A percentile compares a stretch with the other conserved stretches of the same genome.
Conservation (phyloP, 2,329 filamentous ascomycete genomes). For the Curvularia eragrostidis region DNA sequence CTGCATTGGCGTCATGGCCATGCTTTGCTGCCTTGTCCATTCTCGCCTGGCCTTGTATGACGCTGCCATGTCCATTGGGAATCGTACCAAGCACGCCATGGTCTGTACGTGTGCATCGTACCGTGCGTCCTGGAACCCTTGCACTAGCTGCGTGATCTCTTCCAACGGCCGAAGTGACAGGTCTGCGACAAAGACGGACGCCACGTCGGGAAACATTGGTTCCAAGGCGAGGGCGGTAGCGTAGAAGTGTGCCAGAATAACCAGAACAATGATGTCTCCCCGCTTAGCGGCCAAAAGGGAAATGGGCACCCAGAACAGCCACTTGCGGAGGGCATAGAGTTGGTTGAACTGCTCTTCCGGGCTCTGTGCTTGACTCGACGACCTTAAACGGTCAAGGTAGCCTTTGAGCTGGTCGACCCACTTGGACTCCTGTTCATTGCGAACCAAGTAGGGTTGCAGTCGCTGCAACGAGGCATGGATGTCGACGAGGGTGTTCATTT, state of each 20-base stretch:
- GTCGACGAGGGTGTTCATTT: slow-evolving; percentile 54
- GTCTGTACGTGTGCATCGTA: slow-evolving; percentile 53
- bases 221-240: slow-evolving; percentile 86
- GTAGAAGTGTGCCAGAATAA: slow-evolving; percentile 91
- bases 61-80: slow-evolving; percentile 52
- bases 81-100: slow-evolving; percentile 56
- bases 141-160: slow-evolving; percentile 79
- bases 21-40: slow-evolving; percentile 49
- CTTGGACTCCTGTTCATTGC: slow-evolving; percentile 55
- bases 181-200: slow-evolving; percentile 74
- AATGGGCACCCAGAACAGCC: slow-evolving; percentile 96
- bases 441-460: slow-evolving; percentile 53
- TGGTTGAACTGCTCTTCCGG: slow-evolving; percentile 89
- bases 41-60: slow-evolving; percentile 52
- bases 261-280: slow-evolving; percentile 76
- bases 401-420: slow-evolving; percentile 58
- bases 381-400: slow-evolving; percentile 55
- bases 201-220: slow-evolving; percentile 89
- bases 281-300: slow-evolving; percentile 79
- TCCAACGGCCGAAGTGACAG: slow-evolving; percentile 82
- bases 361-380: slow-evolving; percentile 51
- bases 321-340: slow-evolving; percentile 84
- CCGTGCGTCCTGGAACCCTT: slow-evolving; percentile 54
- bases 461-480: slow-evolving; percentile 53
- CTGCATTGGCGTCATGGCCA: slow-evolving; percentile 43